These are phyloP conservation scores for Oenanthe sinensis DNA, from an alignment of 129 eudicot genomes.

Conservation along the genomic window DNA sequence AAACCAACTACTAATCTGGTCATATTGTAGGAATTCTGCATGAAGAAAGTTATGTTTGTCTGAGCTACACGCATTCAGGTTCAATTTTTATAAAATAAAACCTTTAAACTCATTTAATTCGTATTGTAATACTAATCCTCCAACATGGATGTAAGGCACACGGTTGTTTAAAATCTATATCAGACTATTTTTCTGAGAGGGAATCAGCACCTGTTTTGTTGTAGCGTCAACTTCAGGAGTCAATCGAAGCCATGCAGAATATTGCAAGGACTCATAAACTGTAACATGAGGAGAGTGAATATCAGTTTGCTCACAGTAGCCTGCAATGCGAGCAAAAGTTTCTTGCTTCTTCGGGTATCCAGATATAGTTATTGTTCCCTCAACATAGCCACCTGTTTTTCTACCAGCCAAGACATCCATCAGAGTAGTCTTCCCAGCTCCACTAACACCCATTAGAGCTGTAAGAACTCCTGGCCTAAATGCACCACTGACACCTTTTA, in stretches of 20 bases:
- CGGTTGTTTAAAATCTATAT: background rate
- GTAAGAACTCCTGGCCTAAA: slow-evolving; percentile 92
- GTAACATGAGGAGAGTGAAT: slow-evolving; percentile 93
- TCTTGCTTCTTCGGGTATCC: slow-evolving; percentile 91
- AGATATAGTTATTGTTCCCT: slow-evolving; percentile 65
- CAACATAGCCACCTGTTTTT: slow-evolving; percentile 81
- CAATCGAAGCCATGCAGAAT: slow-evolving; percentile 90
- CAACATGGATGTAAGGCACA: background rate
- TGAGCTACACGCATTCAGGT: background rate
- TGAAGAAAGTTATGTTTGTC: background rate
- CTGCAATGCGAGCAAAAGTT: slow-evolving; percentile 88
- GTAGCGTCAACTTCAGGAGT: slow-evolving; percentile 65
- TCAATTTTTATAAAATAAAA: background rate
- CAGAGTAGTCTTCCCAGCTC: slow-evolving; percentile 89
- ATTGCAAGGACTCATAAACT: slow-evolving; percentile 61
- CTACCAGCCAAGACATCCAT: slow-evolving; percentile 90
- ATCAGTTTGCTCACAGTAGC: slow-evolving; percentile 89
- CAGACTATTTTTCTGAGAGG: background rate
- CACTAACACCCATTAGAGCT: slow-evolving; percentile 92
- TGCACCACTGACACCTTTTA: slow-evolving; percentile 82
- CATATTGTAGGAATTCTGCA: background rate
- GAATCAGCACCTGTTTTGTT: slow-evolving; percentile 50
- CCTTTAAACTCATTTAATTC: background rate
- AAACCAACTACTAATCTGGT: background rate
- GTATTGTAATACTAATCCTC: background rate